Conservation (phyloP, 2,329 filamentous ascomycete species). For the Hypomyces perniciosus region DNA sequence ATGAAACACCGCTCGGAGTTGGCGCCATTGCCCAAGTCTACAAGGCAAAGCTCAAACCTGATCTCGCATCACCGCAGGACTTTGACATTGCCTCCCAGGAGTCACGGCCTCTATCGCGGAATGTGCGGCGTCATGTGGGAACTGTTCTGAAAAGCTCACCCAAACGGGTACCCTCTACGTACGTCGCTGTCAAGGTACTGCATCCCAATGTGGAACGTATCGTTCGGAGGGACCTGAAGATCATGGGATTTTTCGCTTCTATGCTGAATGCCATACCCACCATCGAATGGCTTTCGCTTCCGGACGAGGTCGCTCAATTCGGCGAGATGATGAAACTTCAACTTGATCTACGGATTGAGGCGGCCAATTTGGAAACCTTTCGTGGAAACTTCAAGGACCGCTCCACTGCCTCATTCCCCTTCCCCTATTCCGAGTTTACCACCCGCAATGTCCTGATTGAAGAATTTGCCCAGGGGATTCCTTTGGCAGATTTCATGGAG, state of each 20-base stretch:
- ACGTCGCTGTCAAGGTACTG: conserved; percentile 93
- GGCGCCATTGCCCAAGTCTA: conserved; percentile 98
- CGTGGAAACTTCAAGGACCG: conserved; percentile 84
- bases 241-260: conserved; percentile 88
- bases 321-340: conserved; percentile 99
- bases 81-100: conserved; percentile 42
- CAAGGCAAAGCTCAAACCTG: conserved; percentile 82
- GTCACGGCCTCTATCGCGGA: conserved; percentile 51
- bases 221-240: conserved; percentile 83
- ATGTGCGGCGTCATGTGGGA: conserved; percentile 76
- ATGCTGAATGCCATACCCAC: conserved; percentile 82
- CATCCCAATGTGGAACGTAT: conserved; percentile 87
- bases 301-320: conserved; percentile 89
- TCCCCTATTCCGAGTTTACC: conserved; percentile 86
- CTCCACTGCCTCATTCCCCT: conserved; percentile 94
- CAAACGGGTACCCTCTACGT: conserved; percentile 77
- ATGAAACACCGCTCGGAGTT: conserved; percentile 82
- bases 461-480: conserved; percentile 92
- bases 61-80: conserved; percentile 59
- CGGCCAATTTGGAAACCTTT: conserved; percentile 82
- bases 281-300: conserved; percentile 94
- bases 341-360: conserved; percentile 89
- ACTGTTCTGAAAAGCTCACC: conserved; percentile 81
- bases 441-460: conserved; percentile 90
- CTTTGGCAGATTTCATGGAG: conserved; percentile 81